phyloP scores from a whole-genome alignment of 768 basidiomycete genomes.

The Stropharia rugosoannulata region DNA sequence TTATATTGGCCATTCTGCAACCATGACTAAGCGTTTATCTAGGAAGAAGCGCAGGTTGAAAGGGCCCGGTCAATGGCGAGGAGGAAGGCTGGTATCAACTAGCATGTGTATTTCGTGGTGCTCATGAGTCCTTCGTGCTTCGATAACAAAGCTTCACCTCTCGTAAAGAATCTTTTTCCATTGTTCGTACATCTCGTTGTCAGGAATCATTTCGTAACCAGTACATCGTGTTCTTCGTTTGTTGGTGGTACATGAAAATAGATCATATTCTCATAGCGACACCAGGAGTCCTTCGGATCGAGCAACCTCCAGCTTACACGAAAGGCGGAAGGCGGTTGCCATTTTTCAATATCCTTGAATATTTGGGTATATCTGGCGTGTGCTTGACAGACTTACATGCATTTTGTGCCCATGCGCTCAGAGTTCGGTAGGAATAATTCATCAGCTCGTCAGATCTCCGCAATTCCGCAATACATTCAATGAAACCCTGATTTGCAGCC shows the following conservation, averaged over 20 bases:
- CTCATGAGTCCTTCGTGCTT: background rate
- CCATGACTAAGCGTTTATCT: background rate
- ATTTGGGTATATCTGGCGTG: background rate
- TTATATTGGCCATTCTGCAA: background rate
- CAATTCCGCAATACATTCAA: background rate
- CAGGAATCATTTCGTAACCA: no score
- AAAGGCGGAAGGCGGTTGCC: no score
- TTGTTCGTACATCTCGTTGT: no score
- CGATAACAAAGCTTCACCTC: background rate
- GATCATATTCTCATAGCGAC: no score
- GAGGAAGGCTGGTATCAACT: background rate
- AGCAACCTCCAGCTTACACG: no score
- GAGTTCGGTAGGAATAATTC: background rate
- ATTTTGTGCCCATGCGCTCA: background rate
- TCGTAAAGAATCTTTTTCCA: no score
- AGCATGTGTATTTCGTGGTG: background rate
- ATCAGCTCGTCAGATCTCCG: background rate
- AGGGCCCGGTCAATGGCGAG: background rate
- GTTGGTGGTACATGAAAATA: no score
- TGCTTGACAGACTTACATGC: background rate
- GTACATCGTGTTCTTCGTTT: no score
- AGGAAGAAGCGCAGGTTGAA: background rate
- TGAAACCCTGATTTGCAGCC: background rate
- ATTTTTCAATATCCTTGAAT: no score
- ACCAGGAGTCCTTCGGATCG: no score